Base-by-base conservation (phyloP, 805 yeast genomes). In the Pichia rugopelliculosa region DNA sequence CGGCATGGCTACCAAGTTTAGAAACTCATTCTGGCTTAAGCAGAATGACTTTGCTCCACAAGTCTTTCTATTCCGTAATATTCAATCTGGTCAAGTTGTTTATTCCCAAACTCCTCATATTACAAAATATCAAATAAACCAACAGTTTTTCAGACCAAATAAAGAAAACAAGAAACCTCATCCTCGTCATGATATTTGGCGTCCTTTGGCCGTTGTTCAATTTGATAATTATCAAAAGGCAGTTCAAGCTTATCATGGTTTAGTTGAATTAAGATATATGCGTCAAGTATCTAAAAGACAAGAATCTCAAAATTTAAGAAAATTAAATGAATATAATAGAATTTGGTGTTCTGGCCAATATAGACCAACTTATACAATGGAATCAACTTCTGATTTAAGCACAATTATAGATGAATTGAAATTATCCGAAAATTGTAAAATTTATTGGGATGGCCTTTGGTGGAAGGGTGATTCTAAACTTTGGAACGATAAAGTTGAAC, bases 321-420 rank as follows among this genome's bases (percentile, higher is more conserved):
- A 79, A 59, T 79, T 85, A 61, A 79, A 85, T 60, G 76, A 73
- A 40, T 86, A 79, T 49, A 93, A 95, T 1, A 82, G 86, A 66
- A 79, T 82, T 43, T 89, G 96, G 96, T 83, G 73, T 63, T 78
- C 84, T 48, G 91, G 87, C 41, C 95, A 87, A 66, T 91, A 76
- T 70, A 78, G 96, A 60, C 97, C 97, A 23, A 81, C 93, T 0
- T 87, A 83, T 67, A 73, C 95, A 12, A 96, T 87, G 64, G 97
- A 90, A 65, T 85, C 96, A 1, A 88, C 87, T 25, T 87, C 96
- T 6, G 98, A 90, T 66, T 68, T 90, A 54, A 68, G 79, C 27
- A 74, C 79, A 44, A 82, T 82, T 11, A 70, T 84, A n/a, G 89
- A 84, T 47, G 83, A 80, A 51, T 72, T 82, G 52, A 72, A 71